A percentile compares a stretch with the other conserved stretches of the same genome.
phyloP scores from a whole-genome alignment of 2,329 filamentous ascomycete genomes.

The Fusarium burgessii region DNA sequence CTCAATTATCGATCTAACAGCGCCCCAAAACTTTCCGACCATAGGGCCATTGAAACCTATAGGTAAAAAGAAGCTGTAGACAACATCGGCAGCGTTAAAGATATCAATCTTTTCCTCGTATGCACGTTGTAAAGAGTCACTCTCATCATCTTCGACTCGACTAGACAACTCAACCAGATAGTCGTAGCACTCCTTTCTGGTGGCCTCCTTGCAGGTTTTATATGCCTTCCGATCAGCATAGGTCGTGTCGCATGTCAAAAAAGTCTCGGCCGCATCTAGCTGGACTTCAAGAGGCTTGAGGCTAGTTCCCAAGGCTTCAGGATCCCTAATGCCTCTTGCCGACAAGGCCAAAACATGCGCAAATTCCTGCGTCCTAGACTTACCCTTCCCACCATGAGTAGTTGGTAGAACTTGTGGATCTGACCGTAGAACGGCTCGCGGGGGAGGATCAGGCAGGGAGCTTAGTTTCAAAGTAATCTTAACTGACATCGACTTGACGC shows the following conservation, averaged over 20 bases:
- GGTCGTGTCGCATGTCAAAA: conserved; percentile 43
- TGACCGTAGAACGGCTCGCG: conserved; percentile 28
- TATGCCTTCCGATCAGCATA: conserved; percentile 48
- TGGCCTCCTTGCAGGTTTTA: conserved; percentile 39
- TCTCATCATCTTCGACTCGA: conserved; percentile 41
- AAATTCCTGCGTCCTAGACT: conserved; percentile 9
- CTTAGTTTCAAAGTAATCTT: conserved; percentile 43
- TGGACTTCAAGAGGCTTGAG: conserved; percentile 37
- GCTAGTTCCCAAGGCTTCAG: background rate
- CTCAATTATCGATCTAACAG: conserved; percentile 48
- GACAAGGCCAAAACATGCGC: conserved; percentile 40
- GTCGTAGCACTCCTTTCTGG: conserved; percentile 41
- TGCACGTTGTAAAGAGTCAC: conserved; percentile 39
- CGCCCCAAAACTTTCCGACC: conserved; percentile 58
- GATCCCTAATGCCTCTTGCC: background rate
- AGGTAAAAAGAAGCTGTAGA: conserved; percentile 60
- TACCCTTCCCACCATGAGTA: conserved; percentile 9
- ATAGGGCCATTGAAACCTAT: conserved; percentile 52
- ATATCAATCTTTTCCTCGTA: conserved; percentile 54
- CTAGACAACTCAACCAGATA: conserved; percentile 41
- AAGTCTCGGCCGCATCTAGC: conserved; percentile 46
- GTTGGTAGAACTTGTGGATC: conserved; percentile 15
- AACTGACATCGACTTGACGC: conserved; percentile 30
- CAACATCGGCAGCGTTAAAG: conserved; percentile 55
- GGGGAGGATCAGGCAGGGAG: conserved; percentile 28